phyloP scores from a whole-genome alignment of 2,329 filamentous ascomycete genomes.

The Monosporascus cannonballus region DNA sequence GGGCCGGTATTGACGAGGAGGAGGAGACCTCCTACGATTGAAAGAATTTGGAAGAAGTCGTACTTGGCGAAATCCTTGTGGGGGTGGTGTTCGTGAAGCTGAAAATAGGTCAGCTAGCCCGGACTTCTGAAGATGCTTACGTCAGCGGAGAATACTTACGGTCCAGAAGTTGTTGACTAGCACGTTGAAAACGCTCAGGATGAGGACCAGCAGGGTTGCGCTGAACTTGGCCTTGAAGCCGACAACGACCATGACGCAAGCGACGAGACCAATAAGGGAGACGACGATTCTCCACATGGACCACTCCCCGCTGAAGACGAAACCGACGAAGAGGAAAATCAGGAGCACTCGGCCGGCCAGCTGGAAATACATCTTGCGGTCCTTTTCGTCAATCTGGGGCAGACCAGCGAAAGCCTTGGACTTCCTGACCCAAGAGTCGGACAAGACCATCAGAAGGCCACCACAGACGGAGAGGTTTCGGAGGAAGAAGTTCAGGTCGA shows the following conservation, averaged over 20 bases:
- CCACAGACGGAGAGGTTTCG: constrained; percentile 97
- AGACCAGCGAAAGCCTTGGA: constrained; percentile 93
- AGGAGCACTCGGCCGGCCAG: constrained; percentile 89
- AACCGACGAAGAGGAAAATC: constrained; percentile 96
- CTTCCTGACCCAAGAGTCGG: constrained; percentile 97
- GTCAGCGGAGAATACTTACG: constrained; percentile 49
- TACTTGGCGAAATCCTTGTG: constrained; percentile 99
- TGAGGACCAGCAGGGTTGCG: constrained; percentile 88
- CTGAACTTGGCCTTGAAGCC: constrained; percentile 99
- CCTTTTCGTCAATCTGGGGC: constrained; percentile 94
- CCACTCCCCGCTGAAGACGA: constrained; percentile 94
- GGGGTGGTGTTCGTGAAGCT: constrained; percentile 96
- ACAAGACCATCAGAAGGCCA: constrained; percentile 94
- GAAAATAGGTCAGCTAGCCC: constrained; percentile 19
- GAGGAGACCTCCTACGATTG: constrained; percentile 93
- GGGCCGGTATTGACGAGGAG: constrained; percentile 98
- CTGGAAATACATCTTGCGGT: constrained; percentile 99
- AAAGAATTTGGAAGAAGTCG: constrained; percentile 99
- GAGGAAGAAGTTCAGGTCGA: constrained; percentile 99
- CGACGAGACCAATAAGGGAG: constrained; percentile 76
- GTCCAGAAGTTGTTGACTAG: constrained; percentile 99
- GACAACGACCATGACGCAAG: constrained; percentile 97
- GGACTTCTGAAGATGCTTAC: neutral
- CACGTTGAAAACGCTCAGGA: constrained; percentile 93
- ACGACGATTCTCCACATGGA: constrained; percentile 81